phyloP scores from a whole-genome alignment of 1,284 basidiomycete genomes.

The Microbotryum intermedium region DNA sequence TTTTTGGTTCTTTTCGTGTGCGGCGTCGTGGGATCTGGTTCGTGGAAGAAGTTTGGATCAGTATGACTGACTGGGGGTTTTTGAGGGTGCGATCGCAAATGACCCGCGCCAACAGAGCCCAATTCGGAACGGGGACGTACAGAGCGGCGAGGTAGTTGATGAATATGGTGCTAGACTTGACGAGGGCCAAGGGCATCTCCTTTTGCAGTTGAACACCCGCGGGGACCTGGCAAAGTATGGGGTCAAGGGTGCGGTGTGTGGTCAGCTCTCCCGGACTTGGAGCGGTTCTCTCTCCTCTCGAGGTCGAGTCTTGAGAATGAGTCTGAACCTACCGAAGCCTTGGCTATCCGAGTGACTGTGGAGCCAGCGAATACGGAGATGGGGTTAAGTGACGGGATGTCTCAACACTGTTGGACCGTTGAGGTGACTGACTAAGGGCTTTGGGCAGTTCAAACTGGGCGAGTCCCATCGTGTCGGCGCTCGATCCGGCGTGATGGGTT shows the following conservation, averaged over 20 bases:
- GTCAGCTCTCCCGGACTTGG: not conserved
- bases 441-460: conserved; percentile 24
- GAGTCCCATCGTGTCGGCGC: conserved; percentile 4
- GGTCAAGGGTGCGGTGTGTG: not conserved
- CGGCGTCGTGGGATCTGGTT: conserved; percentile 26
- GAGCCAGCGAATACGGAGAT: not conserved
- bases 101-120: too few relatives aligned
- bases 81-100: not conserved
- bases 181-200: conserved; percentile 29
- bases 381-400: too few relatives aligned
- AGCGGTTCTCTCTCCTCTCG: fast-evolving
- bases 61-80: too few relatives aligned
- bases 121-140: too few relatives aligned
- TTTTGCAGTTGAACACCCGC: conserved; percentile 26
- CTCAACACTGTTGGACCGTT: not conserved
- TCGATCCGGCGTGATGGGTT: not conserved
- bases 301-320: not conserved
- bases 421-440: conserved; percentile 15
- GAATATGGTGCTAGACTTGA: conserved; percentile 32
- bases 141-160: conserved; percentile 33
- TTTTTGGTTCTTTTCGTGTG: conserved; percentile 23
- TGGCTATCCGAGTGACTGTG: conserved; percentile 18
- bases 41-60: not conserved
- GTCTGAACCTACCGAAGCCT: conserved; percentile 7
- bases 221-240: too few relatives aligned